phyloP scores from a whole-genome alignment of 2,329 filamentous ascomycete genomes.

The Colletotrichum sp. region DNA sequence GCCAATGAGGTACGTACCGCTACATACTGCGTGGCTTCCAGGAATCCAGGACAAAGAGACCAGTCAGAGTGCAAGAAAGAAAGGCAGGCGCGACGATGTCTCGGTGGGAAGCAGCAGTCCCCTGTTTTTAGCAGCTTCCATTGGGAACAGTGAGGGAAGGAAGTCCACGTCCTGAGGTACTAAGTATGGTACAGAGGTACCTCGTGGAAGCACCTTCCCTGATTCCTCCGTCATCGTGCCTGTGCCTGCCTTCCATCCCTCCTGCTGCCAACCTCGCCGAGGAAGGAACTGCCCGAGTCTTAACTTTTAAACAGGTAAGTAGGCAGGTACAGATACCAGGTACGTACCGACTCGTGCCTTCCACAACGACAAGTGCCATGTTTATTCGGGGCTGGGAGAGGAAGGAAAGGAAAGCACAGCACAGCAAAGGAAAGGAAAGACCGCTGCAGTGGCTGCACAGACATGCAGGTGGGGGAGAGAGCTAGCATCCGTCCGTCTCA shows the following conservation, averaged over 20 bases:
- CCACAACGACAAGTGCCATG: not conserved
- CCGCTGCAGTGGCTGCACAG: not conserved
- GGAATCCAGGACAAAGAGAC: not conserved
- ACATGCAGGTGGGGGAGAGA: not conserved
- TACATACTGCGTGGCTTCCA: not conserved
- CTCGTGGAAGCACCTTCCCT: not conserved
- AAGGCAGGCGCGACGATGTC: not conserved
- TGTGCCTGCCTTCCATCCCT: not conserved
- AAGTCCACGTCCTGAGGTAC: not conserved
- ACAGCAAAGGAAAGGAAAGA: not conserved
- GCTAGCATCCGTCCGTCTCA: constrained; percentile 10
- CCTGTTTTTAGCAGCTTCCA: not conserved
- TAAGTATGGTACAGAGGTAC: not conserved
- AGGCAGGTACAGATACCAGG: not conserved
- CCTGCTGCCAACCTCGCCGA: not conserved
- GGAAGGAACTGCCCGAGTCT: not conserved
- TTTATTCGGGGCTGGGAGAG: not conserved
- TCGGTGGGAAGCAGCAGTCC: not conserved
- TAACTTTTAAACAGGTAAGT: not conserved
- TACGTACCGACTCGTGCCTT: not conserved
- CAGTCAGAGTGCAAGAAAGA: not conserved
- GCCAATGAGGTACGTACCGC: not conserved
- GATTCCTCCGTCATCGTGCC: not conserved
- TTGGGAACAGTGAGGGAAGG: not conserved
- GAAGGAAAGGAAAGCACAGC: not conserved